phyloP scores from a whole-genome alignment of 129 eudicot genomes.

The Saposhnikovia divaricata region DNA sequence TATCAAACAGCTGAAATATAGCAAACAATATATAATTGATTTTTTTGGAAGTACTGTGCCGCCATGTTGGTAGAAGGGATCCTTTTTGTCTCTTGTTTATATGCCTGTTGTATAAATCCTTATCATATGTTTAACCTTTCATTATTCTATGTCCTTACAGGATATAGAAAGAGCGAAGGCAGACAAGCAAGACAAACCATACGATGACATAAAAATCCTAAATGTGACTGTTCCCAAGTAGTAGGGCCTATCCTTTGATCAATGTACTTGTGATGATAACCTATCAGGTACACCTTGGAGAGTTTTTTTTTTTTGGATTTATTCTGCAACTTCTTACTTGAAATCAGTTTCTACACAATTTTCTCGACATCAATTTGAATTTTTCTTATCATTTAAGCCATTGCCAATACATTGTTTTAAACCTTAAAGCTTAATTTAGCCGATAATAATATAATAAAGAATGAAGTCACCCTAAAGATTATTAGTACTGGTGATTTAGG shows the following conservation, averaged over 20 bases:
- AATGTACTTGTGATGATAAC: slow-evolving; percentile 6
- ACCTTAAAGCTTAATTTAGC: background rate
- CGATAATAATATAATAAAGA: no score
- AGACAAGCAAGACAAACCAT: slow-evolving; percentile 86
- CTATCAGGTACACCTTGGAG: background rate
- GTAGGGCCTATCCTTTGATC: slow-evolving; percentile 7
- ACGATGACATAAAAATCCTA: slow-evolving; percentile 87
- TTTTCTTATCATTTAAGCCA: background rate
- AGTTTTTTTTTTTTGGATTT: background rate
- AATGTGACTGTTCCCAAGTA: slow-evolving; percentile 89
- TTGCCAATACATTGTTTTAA: background rate
- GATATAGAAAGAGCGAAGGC: slow-evolving; percentile 92
- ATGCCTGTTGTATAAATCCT: background rate
- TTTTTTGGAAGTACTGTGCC: background rate
- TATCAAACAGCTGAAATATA: background rate
- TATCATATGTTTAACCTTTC: background rate
- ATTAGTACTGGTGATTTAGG: background rate
- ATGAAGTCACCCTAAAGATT: background rate
- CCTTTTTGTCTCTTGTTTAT: background rate
- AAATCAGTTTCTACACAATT: background rate
- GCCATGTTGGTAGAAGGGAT: background rate
- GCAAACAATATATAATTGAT: background rate
- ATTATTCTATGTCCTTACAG: slow-evolving; percentile 22
- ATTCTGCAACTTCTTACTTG: background rate
- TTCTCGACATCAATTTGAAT: background rate